Percentiles rank a stretch among this genome's conserved stretches.
phyloP scores from a whole-genome alignment of 2,329 filamentous ascomycete species.

The Exophiala oligosperma region DNA sequence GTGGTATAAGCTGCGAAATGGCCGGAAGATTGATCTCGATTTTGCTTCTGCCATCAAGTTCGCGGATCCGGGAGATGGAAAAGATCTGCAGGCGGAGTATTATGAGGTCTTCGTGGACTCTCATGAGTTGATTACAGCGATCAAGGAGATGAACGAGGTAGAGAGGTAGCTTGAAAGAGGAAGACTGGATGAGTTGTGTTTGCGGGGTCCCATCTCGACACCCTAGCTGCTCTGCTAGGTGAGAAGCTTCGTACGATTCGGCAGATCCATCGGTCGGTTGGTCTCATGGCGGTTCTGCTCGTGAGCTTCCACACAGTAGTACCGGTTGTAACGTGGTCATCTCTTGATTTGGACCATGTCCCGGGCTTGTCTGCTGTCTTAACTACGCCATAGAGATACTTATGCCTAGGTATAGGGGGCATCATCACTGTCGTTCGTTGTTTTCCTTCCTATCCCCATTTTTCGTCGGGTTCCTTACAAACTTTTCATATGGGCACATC shows the following conservation, averaged over 20 bases:
- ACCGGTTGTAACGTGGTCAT: not conserved
- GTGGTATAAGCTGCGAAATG: conserved; percentile 22
- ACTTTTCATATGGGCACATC: conserved; percentile 2
- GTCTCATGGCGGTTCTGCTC: conserved; percentile 2
- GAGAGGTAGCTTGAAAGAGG: not conserved
- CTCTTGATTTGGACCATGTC: conserved; percentile 3
- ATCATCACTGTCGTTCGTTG: conserved; percentile 1
- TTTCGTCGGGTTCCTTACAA: conserved; percentile 1
- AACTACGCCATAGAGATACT: conserved; percentile 13
- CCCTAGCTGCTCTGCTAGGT: not conserved
- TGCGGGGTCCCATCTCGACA: not conserved
- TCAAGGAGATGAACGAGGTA: conserved; percentile 19
- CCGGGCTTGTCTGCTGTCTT: conserved; percentile 20
- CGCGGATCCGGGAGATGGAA: conserved; percentile 3
- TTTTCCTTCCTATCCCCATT: conserved; percentile 3
- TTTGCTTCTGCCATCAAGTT: conserved; percentile 19
- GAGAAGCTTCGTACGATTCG: not conserved
- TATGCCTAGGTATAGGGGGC: not conserved
- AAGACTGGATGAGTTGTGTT: conserved; percentile 5
- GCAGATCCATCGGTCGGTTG: not conserved
- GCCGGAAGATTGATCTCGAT: conserved; percentile 15
- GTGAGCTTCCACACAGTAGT: conserved; percentile 2
- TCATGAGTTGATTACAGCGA: conserved; percentile 18
- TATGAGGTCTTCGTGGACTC: conserved; percentile 21
- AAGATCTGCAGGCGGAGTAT: conserved; percentile 13